Conservation (phyloP, 805 yeast genomes). For the Ogataea pini region DNA sequence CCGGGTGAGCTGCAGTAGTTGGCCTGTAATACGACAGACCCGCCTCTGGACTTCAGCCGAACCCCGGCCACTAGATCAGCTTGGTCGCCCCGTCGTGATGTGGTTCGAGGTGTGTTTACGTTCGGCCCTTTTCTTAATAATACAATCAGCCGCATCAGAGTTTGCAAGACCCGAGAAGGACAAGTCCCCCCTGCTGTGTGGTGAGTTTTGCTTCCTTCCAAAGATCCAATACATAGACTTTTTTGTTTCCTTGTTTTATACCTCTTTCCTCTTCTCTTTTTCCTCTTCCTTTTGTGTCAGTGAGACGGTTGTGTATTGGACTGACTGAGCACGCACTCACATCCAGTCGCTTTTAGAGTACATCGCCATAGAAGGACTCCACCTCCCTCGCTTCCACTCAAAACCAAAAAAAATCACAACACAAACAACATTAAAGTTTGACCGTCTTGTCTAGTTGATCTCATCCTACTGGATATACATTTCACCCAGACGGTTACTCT, state of each 20-base stretch:
- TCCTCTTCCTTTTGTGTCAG: constrained; percentile 1
- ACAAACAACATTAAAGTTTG: neutral
- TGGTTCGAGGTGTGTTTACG: constrained; percentile 4
- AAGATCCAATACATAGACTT: neutral
- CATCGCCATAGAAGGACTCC: neutral
- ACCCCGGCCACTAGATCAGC: neutral
- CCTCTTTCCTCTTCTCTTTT: neutral
- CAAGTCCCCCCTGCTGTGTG: neutral
- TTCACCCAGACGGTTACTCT: neutral
- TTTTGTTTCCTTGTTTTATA: neutral
- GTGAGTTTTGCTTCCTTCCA: neutral
- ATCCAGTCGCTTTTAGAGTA: constrained; percentile 5
- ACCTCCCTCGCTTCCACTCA: neutral
- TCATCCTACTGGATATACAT: neutral
- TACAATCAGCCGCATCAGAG: constrained; percentile 2
- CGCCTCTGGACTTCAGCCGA: too few species aligned
- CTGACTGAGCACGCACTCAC: constrained; percentile 8
- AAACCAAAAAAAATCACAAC: neutral
- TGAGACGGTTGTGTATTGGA: constrained; percentile 10
- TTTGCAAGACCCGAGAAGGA: neutral
- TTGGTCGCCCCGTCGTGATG: neutral
- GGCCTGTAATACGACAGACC: too few species aligned
- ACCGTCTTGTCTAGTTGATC: neutral
- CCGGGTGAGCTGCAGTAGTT: neutral
- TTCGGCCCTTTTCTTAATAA: neutral